These are phyloP conservation scores for Corchorus capsularis DNA, from an alignment of 345 rosid species.

Conservation along the genomic window DNA sequence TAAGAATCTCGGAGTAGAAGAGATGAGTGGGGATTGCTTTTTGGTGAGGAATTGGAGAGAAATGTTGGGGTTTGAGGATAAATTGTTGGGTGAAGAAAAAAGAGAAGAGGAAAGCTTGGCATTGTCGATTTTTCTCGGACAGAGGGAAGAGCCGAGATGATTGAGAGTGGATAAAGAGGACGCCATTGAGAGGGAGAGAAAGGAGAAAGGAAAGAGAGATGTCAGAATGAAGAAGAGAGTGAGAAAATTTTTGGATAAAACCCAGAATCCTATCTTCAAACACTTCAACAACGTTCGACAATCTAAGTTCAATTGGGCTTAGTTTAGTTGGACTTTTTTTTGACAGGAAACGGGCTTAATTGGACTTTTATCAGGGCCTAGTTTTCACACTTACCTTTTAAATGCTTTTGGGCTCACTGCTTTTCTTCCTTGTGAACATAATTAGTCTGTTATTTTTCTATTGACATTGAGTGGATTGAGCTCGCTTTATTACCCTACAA, in stretches of 20 bases:
- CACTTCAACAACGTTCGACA: not conserved
- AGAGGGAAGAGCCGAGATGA: conserved; percentile 29
- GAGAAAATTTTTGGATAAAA: conserved; percentile 23
- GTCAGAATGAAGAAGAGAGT: not conserved
- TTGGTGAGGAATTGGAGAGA: conserved; percentile 51
- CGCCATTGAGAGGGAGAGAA: conserved; percentile 47
- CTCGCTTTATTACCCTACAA: too few relatives aligned
- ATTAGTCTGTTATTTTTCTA: too few relatives aligned
- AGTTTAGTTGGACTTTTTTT: not conserved
- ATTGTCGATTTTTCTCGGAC: conserved; percentile 21
- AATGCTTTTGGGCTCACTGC: not conserved
- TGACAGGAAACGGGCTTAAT: too few relatives aligned
- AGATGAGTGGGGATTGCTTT: conserved; percentile 45
- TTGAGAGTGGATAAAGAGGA: conserved; percentile 46
- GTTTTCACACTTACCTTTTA: too few relatives aligned
- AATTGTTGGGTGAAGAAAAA: conserved; percentile 35
- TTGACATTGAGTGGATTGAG: too few relatives aligned
- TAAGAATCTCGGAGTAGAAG: conserved; percentile 59
- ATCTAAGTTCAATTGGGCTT: too few relatives aligned
- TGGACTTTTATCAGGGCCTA: too few relatives aligned
- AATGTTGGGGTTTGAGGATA: conserved; percentile 52
- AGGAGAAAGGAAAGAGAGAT: conserved; percentile 41
- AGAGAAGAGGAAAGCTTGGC: conserved; percentile 44
- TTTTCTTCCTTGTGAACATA: too few relatives aligned
- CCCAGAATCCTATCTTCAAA: conserved; percentile 16